Evolutionary conservation across 306 rosid genomes (phyloP).

Genomic region (Lupinus albus): DNA sequence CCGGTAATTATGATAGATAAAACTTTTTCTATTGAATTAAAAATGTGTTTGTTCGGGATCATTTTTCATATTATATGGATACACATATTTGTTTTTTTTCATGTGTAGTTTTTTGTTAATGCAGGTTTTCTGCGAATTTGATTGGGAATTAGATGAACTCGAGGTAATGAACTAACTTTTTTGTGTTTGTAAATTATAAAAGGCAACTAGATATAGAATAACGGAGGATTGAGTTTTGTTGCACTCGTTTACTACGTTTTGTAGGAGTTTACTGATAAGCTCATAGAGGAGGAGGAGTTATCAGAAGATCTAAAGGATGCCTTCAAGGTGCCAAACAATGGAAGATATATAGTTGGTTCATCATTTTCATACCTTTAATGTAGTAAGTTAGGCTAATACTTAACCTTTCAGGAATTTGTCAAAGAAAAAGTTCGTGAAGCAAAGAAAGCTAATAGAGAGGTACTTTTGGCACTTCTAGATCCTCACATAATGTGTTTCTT

Average conservation of each 20-base stretch:
- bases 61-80: neutral
- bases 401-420: slow-evolving; percentile 64
- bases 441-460: slow-evolving; percentile 73
- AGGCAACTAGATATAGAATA: neutral
- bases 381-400: slow-evolving; percentile 1
- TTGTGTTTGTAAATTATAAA: slow-evolving; percentile 17
- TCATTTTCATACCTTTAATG: neutral
- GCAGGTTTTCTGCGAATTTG: slow-evolving; percentile 84
- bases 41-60: slow-evolving; percentile 17
- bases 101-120: slow-evolving; percentile 33
- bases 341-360: slow-evolving; percentile 5
- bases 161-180: slow-evolving; percentile 56
- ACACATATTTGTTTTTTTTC: neutral
- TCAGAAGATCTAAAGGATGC: slow-evolving; percentile 67
- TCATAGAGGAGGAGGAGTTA: slow-evolving; percentile 70
- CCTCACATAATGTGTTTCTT: neutral
- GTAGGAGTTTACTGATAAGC: slow-evolving; percentile 78
- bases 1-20: slow-evolving; percentile 56
- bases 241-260: slow-evolving; percentile 29
- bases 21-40: neutral
- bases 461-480: slow-evolving; percentile 37
- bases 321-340: slow-evolving; percentile 59
- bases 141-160: slow-evolving; percentile 86
- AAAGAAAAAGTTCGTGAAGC: slow-evolving; percentile 84
- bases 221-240: neutral